These are phyloP conservation scores for Arthromyces matolae DNA, from an alignment of 768 basidiomycete species.

Conservation along the genomic window DNA sequence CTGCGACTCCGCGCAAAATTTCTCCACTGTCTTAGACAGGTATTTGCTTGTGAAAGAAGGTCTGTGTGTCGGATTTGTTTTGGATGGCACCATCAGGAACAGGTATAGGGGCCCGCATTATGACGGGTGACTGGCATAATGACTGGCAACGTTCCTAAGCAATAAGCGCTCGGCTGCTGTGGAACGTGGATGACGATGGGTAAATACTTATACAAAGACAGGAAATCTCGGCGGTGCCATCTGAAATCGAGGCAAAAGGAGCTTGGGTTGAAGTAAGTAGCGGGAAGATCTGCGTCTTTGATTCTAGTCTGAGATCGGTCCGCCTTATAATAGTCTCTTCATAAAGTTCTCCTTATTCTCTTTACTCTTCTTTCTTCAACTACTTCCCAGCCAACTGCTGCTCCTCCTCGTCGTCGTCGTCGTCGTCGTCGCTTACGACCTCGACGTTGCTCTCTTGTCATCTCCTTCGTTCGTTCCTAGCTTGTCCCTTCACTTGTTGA, in stretches of 20 bases:
- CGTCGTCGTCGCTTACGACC: neutral
- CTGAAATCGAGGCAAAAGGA: neutral
- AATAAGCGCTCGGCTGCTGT: too few relatives aligned
- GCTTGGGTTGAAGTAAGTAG: neutral
- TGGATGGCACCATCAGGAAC: constrained; percentile 7
- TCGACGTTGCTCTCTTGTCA: neutral
- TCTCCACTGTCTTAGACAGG: constrained; percentile 5
- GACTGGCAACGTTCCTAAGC: too few relatives aligned
- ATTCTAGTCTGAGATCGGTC: constrained; percentile 12
- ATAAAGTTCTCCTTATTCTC: neutral
- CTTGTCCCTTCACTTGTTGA: neutral
- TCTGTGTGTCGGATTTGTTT: constrained; percentile 3
- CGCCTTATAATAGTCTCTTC: constrained; percentile 12
- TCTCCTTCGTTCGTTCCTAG: neutral
- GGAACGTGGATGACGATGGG: too few relatives aligned
- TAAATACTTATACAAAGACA: too few relatives aligned
- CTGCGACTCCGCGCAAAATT: too few relatives aligned
- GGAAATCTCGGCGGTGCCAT: too few relatives aligned
- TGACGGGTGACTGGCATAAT: neutral
- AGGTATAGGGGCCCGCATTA: neutral
- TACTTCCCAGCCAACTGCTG: neutral
- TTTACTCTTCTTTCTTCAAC: neutral
- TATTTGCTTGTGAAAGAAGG: constrained; percentile 12
- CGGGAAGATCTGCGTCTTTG: constrained; percentile 10
- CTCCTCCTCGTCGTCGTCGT: neutral